A percentile compares a stretch with the other conserved stretches of the same genome.
Evolutionary conservation across 2,329 filamentous ascomycete genomes (phyloP).

Genomic region (Diaporthe batatas): DNA sequence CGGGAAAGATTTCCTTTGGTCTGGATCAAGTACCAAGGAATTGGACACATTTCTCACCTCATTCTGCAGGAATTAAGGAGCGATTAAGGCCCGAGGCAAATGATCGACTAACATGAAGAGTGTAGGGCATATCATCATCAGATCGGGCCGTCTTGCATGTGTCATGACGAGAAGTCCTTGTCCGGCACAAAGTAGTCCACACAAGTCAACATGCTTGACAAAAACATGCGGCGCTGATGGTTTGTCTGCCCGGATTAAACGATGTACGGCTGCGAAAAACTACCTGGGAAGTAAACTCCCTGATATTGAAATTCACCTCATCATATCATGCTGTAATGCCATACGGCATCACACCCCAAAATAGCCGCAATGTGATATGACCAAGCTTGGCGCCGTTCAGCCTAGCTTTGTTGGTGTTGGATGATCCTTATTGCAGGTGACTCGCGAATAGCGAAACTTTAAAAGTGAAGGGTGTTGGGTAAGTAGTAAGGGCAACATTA

Average conservation of each 20-base stretch:
- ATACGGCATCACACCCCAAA: background rate
- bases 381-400: constrained; percentile 6
- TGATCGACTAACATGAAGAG: too few relatives aligned
- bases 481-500: background rate
- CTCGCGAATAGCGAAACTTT: constrained; percentile 18
- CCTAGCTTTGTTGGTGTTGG: constrained; percentile 3
- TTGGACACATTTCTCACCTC: background rate
- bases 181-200: too few relatives aligned
- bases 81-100: background rate
- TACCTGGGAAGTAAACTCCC: background rate
- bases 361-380: background rate
- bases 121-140: background rate
- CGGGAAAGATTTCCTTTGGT: background rate
- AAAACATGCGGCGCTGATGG: too few relatives aligned
- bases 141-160: background rate
- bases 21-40: background rate
- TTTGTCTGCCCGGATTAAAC: background rate
- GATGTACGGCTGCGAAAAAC: background rate
- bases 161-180: background rate
- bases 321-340: constrained; percentile 4
- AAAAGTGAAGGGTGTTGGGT: constrained; percentile 3
- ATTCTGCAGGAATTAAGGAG: background rate
- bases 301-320: background rate
- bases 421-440: background rate
- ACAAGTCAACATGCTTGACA: background rate